Base-by-base conservation (phyloP, 2,329 filamentous ascomycete species). In the Lachnellula arida region DNA sequence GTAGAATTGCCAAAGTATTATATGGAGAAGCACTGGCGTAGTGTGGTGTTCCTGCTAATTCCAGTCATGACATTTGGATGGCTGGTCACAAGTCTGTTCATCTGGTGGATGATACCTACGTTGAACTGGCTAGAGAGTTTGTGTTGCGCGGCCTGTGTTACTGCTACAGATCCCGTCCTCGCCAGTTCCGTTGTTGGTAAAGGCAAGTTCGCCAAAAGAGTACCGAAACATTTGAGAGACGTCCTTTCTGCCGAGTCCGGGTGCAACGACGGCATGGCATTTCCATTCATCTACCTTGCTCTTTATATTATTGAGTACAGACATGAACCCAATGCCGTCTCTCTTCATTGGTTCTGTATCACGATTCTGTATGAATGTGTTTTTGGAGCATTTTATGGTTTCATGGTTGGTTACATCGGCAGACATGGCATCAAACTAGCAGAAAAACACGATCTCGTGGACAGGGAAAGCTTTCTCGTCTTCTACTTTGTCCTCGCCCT, bases 231-330 rank as follows among this genome's bases (percentile, higher is more conserved):
- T 85, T 77, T 99, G 75, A 84, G 94, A 79, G 94, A 99, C 74
- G 71, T 99, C 51, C 78, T 99, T 12, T 99, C 94, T 4, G 92
- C 92, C 55, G 94, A 99, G 74, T 99, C 94, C 7, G 94, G 94
- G 32, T 99, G 94, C 76, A 99, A 99, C 79, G 94, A 99, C 72
- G 94, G 94, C 74, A 99, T 99, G 94, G 94, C 94, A 1, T 99
- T 99, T 69, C 94, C 94, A 0, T 99, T 99, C 72, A 84, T 99
- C 67, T 99, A 99, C 71, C 80, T 99, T 32, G 87, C 89, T 1
- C 77, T 97, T 32, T 97, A 97, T 72, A 81, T 97, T 47, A 89
- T 97, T 63, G 84, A 88, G 63, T 96, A 93, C 71, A 78, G 87
- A 60, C 84, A 84, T 28, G 72, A 88, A 63, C 84, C 88, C 5